These are phyloP conservation scores for Anthracocystis setariae DNA, from an alignment of 1,284 basidiomycete species.

Conservation along the genomic window DNA sequence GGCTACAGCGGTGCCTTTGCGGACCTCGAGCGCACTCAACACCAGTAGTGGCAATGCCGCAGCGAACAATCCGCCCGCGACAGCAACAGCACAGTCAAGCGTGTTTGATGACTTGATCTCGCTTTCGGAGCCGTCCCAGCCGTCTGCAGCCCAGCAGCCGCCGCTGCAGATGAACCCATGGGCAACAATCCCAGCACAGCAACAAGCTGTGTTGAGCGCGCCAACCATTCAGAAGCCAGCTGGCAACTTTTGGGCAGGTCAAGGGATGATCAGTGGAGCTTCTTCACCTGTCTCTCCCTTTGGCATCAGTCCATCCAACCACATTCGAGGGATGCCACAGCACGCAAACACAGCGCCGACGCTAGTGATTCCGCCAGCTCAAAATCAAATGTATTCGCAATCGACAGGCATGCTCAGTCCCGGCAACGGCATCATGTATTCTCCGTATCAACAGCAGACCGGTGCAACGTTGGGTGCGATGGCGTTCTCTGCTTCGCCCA, in stretches of 20 bases:
- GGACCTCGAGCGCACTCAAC: conserved; percentile 40
- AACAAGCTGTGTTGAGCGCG: conserved; percentile 39
- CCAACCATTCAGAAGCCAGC: conserved; percentile 37
- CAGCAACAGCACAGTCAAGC: conserved; percentile 34
- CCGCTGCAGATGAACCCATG: conserved; percentile 53
- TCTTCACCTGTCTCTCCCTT: conserved; percentile 14
- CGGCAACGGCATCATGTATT: conserved; percentile 22
- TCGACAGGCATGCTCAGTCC: conserved; percentile 31
- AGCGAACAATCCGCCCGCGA: conserved; percentile 9
- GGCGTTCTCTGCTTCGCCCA: conserved; percentile 39
- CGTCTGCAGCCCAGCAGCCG: conserved; percentile 33
- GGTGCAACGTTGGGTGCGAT: conserved; percentile 42
- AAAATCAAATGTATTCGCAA: conserved; percentile 6
- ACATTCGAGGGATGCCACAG: conserved; percentile 20
- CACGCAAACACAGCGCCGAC: conserved; percentile 31
- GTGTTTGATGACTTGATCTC: conserved; percentile 55
- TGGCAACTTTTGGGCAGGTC: conserved; percentile 41
- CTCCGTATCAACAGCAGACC: conserved; percentile 37
- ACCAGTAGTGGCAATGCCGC: conserved; percentile 9
- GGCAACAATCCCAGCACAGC: conserved; percentile 42
- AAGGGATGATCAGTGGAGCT: not conserved
- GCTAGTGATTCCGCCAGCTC: conserved; percentile 2
- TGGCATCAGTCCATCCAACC: conserved; percentile 23
- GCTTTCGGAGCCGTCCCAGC: conserved; percentile 20
- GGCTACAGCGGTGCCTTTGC: conserved; percentile 16